Conservation (phyloP, 225 moss, liverwort and hornwort species). For the Pseudisothecium myosuroides region DNA sequence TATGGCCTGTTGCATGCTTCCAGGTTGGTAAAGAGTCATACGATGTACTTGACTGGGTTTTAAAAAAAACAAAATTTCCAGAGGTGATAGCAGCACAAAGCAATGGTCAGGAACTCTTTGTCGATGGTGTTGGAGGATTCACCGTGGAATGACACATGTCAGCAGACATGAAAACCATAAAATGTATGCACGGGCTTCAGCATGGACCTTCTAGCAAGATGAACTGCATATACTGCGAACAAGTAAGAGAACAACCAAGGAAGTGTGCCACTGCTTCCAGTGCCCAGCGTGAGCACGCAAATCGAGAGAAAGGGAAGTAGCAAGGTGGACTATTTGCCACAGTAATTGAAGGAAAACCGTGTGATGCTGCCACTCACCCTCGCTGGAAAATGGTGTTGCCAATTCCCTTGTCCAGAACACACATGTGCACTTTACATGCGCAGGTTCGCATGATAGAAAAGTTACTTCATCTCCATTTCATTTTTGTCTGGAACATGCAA, state of each 20-base stretch:
- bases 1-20: not conserved
- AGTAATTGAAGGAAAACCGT: not conserved
- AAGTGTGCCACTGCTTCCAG: not conserved
- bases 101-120: not conserved
- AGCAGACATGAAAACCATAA: not conserved
- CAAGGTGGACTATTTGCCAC: not conserved
- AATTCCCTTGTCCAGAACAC: not conserved
- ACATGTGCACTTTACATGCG: not conserved
- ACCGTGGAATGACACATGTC: not conserved
- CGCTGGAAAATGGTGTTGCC: not conserved
- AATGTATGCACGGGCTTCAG: not conserved
- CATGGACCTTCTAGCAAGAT: not conserved
- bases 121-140: not conserved
- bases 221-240: not conserved
- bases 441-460: not conserved
- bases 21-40: not conserved
- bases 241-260: not conserved
- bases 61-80: not conserved
- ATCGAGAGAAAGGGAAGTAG: not conserved
- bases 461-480: not conserved
- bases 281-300: not conserved
- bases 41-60: not conserved
- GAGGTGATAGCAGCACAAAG: not conserved
- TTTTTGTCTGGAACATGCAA: not conserved
- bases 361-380: not conserved